Evolutionary conservation across 495 filamentous ascomycete species (phyloP).

Genomic region (Cairneyella variabilis): DNA sequence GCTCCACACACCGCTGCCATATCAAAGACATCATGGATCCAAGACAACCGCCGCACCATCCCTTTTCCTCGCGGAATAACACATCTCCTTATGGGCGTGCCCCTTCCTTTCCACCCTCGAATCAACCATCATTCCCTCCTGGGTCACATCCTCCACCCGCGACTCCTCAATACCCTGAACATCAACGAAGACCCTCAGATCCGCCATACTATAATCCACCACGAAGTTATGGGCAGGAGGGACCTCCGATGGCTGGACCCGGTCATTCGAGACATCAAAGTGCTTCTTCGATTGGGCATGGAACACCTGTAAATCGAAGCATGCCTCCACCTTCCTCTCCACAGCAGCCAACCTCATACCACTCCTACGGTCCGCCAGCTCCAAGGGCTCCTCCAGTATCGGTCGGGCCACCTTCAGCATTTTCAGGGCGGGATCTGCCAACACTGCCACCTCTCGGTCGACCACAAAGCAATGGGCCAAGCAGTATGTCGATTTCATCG

Average conservation of each 20-base stretch:
- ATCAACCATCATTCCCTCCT: constrained; percentile 25
- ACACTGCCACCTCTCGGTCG: constrained; percentile 43
- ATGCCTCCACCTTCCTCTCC: constrained; percentile 54
- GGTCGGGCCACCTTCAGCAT: constrained; percentile 46
- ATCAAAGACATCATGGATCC: constrained; percentile 28
- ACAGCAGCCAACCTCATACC: constrained; percentile 32
- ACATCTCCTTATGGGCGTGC: constrained; percentile 34
- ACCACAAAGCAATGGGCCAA: constrained; percentile 44
- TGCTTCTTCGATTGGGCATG: constrained; percentile 45
- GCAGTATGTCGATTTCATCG: constrained; percentile 95
- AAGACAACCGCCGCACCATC: constrained; percentile 33
- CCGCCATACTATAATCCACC: constrained; percentile 32
- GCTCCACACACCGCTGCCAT: neutral
- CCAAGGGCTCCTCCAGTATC: constrained; percentile 47
- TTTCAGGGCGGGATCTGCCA: constrained; percentile 52
- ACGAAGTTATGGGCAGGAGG: constrained; percentile 43
- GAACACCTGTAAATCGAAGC: constrained; percentile 38
- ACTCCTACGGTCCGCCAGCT: constrained; percentile 32
- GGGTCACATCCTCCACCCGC: constrained; percentile 30
- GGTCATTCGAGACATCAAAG: constrained; percentile 51
- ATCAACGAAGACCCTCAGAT: constrained; percentile 45
- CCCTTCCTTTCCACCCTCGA: constrained; percentile 31
- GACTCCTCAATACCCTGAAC: constrained; percentile 37
- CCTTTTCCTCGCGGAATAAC: constrained; percentile 33
- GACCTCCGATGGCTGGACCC: constrained; percentile 37